Percentiles rank a stretch among this genome's conserved stretches.
These are phyloP conservation scores for Penicillium herquei DNA, from an alignment of 495 filamentous ascomycete species.

Conservation along the genomic window DNA sequence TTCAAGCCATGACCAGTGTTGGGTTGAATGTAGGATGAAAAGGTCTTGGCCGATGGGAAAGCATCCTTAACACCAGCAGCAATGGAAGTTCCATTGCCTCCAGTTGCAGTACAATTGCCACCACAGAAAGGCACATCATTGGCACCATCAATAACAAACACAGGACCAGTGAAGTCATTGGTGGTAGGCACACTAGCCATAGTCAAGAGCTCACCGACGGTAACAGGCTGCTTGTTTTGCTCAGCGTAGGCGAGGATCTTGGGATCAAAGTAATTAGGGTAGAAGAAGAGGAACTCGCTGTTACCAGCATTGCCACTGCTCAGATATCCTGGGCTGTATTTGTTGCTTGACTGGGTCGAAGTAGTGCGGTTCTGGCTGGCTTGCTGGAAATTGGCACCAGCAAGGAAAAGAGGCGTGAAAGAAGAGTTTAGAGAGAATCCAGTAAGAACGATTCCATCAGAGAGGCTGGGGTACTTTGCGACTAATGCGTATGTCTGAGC, in stretches of 20 bases:
- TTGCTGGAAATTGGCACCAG: constrained; percentile 45
- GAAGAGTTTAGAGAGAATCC: constrained; percentile 48
- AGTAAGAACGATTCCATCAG: constrained; percentile 57
- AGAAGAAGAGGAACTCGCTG: constrained; percentile 46
- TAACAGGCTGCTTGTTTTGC: constrained; percentile 46
- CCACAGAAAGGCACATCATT: constrained; percentile 53
- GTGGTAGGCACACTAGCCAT: constrained; percentile 22
- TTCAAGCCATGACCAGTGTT: constrained; percentile 53
- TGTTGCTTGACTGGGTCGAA: constrained; percentile 24
- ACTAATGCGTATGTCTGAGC: constrained; percentile 41
- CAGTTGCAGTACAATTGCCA: constrained; percentile 46
- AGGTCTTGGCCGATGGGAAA: constrained; percentile 44
- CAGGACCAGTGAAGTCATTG: constrained; percentile 44
- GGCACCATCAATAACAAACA: constrained; percentile 46
- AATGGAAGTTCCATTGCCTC: constrained; percentile 33
- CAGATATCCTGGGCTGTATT: constrained; percentile 45
- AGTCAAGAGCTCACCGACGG: constrained; percentile 50
- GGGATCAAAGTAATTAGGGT: constrained; percentile 45
- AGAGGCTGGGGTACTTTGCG: constrained; percentile 47
- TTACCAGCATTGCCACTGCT: constrained; percentile 34
- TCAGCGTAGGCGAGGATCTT: constrained; percentile 39
- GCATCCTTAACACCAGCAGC: constrained; percentile 27
- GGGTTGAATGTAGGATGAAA: constrained; percentile 46
- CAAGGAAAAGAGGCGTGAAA: constrained; percentile 33
- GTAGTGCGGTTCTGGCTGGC: constrained; percentile 44